Percentiles rank a stretch among this genome's conserved stretches.
Conservation (phyloP, 2,329 filamentous ascomycete species). For the Lasiodiplodia citricola region DNA sequence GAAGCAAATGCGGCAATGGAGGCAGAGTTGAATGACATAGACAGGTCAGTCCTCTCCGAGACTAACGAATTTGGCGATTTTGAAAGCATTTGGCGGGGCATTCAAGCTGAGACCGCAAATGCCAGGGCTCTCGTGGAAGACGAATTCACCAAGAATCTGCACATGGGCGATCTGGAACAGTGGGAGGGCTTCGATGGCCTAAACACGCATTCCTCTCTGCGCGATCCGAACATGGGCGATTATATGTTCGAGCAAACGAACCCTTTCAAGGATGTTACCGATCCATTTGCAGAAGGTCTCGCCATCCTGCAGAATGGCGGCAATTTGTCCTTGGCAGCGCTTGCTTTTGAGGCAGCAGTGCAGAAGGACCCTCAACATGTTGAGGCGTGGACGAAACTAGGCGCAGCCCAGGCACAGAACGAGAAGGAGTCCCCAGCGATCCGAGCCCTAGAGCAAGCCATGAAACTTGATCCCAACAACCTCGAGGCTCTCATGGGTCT, state of each 20-base stretch:
- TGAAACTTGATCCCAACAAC: slow-evolving; percentile 87
- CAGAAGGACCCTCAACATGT: slow-evolving; percentile 87
- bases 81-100: slow-evolving; percentile 85
- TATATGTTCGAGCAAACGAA: slow-evolving; percentile 98
- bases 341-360: slow-evolving; percentile 94
- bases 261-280: slow-evolving; percentile 77
- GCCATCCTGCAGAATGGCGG: slow-evolving; percentile 93
- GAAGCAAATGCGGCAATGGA: slow-evolving; percentile 78
- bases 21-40: slow-evolving; percentile 85
- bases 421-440: slow-evolving; percentile 98
- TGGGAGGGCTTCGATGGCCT: slow-evolving; percentile 78
- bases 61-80: slow-evolving; percentile 83
- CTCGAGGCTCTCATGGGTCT: slow-evolving; percentile 91
- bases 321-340: slow-evolving; percentile 88
- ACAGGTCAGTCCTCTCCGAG: slow-evolving; percentile 78
- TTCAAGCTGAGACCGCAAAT: slow-evolving; percentile 75
- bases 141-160: slow-evolving; percentile 63
- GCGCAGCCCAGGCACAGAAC: slow-evolving; percentile 93
- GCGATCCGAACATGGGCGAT: slow-evolving; percentile 80
- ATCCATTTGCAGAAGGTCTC: slow-evolving; percentile 91
- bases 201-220: slow-evolving; percentile 69
- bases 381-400: slow-evolving; percentile 92
- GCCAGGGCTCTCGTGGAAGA: slow-evolving; percentile 72
- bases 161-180: slow-evolving; percentile 76
- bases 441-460: slow-evolving; percentile 85